Percentiles rank a stretch among this genome's conserved stretches.
phyloP scores from a whole-genome alignment of 2,329 filamentous ascomycete species.

The Calonectria pauciramosa region DNA sequence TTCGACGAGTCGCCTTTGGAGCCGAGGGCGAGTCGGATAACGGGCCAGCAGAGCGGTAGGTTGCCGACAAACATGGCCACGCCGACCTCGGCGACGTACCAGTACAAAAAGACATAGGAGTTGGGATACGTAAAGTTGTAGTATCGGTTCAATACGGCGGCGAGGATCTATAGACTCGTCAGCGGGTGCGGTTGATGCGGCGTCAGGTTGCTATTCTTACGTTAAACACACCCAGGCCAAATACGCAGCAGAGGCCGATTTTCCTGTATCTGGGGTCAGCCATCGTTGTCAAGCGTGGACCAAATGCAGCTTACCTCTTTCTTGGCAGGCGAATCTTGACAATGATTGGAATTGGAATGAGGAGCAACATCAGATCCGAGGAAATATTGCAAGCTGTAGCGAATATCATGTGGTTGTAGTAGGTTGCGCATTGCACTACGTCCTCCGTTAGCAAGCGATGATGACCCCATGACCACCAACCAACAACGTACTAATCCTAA shows the following conservation, averaged over 20 bases:
- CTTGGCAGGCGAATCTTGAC: conserved; percentile 54
- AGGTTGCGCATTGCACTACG: conserved; percentile 59
- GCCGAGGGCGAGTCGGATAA: conserved; percentile 61
- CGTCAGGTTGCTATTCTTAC: conserved; percentile 28
- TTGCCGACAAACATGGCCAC: conserved; percentile 73
- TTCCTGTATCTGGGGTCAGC: conserved; percentile 56
- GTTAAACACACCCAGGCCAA: conserved; percentile 67
- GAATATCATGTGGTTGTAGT: conserved; percentile 62
- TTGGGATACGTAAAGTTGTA: conserved; percentile 72
- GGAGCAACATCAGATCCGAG: conserved; percentile 59
- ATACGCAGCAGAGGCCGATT: conserved; percentile 66
- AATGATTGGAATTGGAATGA: conserved; percentile 61
- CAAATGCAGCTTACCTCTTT: conserved; percentile 37
- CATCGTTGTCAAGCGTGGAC: background rate
- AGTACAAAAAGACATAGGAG: conserved; percentile 68
- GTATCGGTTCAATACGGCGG: conserved; percentile 72
- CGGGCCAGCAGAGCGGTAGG: conserved; percentile 70
- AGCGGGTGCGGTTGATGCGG: background rate
- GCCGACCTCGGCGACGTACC: conserved; percentile 72
- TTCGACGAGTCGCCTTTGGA: conserved; percentile 37
- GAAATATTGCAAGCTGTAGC: conserved; percentile 62
- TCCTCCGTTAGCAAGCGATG: conserved; percentile 13
- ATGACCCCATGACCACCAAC: background rate
- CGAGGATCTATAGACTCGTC: conserved; percentile 61
- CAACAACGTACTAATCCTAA: conserved; percentile 47